These are phyloP conservation scores for Penicillium sp. DNA, from an alignment of 2,329 filamentous ascomycete species.

Conservation along the genomic window DNA sequence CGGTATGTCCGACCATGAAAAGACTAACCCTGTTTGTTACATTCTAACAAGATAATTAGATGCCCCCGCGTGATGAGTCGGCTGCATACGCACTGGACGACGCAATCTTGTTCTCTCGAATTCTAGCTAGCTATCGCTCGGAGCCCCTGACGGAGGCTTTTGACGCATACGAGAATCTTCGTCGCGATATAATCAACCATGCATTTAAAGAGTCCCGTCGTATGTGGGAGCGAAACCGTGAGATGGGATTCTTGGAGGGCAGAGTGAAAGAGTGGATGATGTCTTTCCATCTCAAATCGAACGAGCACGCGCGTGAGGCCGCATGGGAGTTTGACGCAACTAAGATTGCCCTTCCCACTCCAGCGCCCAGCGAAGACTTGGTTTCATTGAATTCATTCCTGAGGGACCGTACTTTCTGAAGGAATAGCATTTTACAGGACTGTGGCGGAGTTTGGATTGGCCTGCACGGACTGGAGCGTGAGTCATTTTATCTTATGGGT, in stretches of 20 bases:
- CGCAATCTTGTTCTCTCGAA: constrained; percentile 42
- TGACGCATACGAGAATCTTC: constrained; percentile 37
- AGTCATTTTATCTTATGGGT: background rate
- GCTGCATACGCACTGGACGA: constrained; percentile 46
- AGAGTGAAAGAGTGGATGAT: constrained; percentile 40
- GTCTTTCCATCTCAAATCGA: constrained; percentile 31
- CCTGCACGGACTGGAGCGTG: constrained; percentile 15
- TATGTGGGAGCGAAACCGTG: constrained; percentile 40
- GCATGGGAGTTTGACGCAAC: constrained; percentile 39
- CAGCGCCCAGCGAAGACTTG: constrained; percentile 20
- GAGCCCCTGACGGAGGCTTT: constrained; percentile 34
- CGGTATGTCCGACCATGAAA: constrained; percentile 29
- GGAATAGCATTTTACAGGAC: constrained; percentile 1
- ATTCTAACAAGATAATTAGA: constrained; percentile 28
- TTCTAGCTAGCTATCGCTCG: constrained; percentile 32
- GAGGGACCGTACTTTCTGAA: constrained; percentile 14
- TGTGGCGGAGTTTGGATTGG: constrained; percentile 8
- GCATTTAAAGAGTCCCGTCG: constrained; percentile 40
- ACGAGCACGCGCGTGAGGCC: constrained; percentile 23
- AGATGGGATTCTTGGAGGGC: constrained; percentile 35
- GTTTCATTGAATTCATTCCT: constrained; percentile 26
- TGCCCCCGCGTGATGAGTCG: constrained; percentile 48
- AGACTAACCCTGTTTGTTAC: background rate
- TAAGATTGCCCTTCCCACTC: constrained; percentile 29
- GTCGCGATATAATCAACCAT: constrained; percentile 35